A percentile compares a stretch with the other conserved stretches of the same genome.
Conservation (phyloP, 495 filamentous ascomycete species). For the Cercophora newfieldiana region DNA sequence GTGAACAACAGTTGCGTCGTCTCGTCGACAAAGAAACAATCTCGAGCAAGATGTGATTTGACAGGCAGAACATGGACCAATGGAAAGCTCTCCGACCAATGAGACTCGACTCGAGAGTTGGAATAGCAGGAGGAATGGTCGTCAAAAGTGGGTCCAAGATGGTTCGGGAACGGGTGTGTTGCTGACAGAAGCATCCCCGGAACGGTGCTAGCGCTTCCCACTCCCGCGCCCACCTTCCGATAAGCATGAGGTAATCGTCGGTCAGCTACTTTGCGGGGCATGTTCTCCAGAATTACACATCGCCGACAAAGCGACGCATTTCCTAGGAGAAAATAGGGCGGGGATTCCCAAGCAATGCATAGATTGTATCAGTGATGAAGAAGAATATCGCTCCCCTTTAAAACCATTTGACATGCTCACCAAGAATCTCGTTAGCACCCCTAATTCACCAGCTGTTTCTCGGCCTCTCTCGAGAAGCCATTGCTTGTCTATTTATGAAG, state of each 20-base stretch:
- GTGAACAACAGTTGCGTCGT: too few species aligned
- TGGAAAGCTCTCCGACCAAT: too few species aligned
- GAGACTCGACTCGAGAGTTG: too few species aligned
- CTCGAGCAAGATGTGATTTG: too few species aligned
- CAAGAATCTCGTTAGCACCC: not conserved
- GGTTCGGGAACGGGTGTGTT: not conserved
- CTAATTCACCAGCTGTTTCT: slow-evolving; percentile 3
- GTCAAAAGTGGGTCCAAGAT: not conserved
- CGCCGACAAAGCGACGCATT: not conserved
- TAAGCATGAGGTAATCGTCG: slow-evolving; percentile 21
- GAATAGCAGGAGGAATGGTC: not conserved
- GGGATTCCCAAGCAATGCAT: not conserved
- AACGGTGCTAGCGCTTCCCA: not conserved
- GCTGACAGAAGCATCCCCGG: not conserved
- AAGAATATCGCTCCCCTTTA: not conserved
- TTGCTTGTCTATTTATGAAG: slow-evolving; percentile 25
- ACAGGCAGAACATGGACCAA: too few species aligned
- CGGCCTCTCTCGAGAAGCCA: slow-evolving; percentile 16
- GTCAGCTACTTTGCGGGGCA: slow-evolving; percentile 16
- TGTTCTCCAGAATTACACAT: slow-evolving; percentile 1
- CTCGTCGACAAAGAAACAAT: too few species aligned
- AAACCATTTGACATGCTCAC: slow-evolving; percentile 4
- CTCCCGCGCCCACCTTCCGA: not conserved
- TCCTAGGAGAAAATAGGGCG: not conserved
- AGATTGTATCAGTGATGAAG: not conserved